Evolutionary conservation across 106 monocot genomes (phyloP).

Genomic region (Dendrobium officinale): DNA sequence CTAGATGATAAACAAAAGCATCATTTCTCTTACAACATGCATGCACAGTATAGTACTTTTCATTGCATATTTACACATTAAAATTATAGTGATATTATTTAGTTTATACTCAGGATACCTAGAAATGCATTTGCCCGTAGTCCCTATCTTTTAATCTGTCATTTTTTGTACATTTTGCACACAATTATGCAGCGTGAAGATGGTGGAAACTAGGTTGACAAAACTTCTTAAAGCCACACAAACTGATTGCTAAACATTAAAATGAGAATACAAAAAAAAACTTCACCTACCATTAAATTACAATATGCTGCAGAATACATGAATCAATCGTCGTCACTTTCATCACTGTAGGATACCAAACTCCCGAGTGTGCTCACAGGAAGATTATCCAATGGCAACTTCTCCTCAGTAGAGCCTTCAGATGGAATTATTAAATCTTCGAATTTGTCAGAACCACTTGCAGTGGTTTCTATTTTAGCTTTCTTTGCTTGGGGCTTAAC

Average conservation of each 20-base stretch:
- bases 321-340: conserved; percentile 53
- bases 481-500: conserved; percentile 72
- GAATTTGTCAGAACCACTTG: conserved; percentile 8
- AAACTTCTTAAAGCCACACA: neutral
- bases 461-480: conserved; percentile 29
- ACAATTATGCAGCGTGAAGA: no score
- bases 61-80: neutral
- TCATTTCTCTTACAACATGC: no score
- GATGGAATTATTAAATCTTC: conserved; percentile 5
- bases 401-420: conserved; percentile 7
- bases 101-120: neutral
- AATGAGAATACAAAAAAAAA: neutral
- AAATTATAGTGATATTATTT: neutral
- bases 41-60: neutral
- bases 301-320: neutral
- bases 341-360: conserved; percentile 77
- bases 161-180: neutral
- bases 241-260: neutral
- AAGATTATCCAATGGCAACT: conserved; percentile 15
- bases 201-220: no score
- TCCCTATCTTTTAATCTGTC: neutral
- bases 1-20: no score
- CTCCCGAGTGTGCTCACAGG: conserved; percentile 17
- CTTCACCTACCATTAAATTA: neutral
- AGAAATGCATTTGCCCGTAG: neutral